Base-by-base conservation (phyloP, 164 flowering plant genomes). In the Stephania cephalantha region DNA sequence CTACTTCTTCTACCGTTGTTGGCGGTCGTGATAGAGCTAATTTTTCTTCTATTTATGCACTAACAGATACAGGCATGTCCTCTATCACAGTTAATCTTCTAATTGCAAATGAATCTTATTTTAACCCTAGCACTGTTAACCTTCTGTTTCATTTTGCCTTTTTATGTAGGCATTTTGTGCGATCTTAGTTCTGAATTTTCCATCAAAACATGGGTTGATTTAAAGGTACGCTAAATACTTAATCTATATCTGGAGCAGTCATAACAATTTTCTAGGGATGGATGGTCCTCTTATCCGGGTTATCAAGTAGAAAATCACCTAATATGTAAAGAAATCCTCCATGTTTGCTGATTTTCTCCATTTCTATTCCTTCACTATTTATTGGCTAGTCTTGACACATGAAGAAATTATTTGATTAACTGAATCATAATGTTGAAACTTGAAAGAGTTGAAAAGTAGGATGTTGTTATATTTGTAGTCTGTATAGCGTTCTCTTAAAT, bases 61-160 rank as follows among this genome's bases (percentile, higher is more conserved):
- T 91, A 78, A 88, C 93, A 20, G 89, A 86, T 74, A 78, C 81
- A 85, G 97, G 97, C 85, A 71, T 31, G 48, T 18, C 79, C 29
- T 68, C 8, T 15, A 15, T 55, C 63, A 55, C 5, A 12, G 17
- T 12, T 9, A 55, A 55, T 12, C 17, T 11, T 55, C 6, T 15
- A 12, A 55, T 55, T 9, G 5, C 13, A 55, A 11, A 55, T 9
- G 3, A 55, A 55, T 55, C 17, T 53, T 55, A 55, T 4, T 55
- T 55, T 55, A 55, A 15, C 18, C 17, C 18, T 1, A 55, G 15
- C 17, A 11, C 63, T 55, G 13, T 15, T 55, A 1, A 11, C 18
- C 63, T 12, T 55, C 18, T 35, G 42, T 66, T 6, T 74, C 53
- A 20, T 75, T 31, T 46, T 42, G 22, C 53, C 17, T 44, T 63